A percentile compares a stretch with the other conserved stretches of the same genome.
Conservation (phyloP, 345 rosid species). For the Heritiera fomes region DNA sequence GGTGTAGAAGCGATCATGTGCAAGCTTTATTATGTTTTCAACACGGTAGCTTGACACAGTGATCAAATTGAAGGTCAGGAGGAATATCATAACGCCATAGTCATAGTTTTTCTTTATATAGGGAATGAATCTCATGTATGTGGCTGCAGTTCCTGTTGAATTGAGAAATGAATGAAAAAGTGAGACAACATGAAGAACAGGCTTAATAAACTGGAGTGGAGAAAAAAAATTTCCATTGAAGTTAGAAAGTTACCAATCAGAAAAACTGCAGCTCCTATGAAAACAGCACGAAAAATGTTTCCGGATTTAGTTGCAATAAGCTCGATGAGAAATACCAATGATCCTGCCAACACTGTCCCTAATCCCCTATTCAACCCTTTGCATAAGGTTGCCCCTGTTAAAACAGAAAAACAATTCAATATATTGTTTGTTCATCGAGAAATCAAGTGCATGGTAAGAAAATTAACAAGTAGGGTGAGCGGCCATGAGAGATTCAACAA, state of each 20-base stretch:
- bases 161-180: background rate
- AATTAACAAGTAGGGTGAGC: background rate
- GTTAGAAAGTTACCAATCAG: constrained; percentile 47
- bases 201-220: background rate
- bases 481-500: background rate
- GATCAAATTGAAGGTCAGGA: constrained; percentile 77
- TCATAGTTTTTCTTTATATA: constrained; percentile 83
- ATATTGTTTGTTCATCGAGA: background rate
- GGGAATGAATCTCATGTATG: constrained; percentile 79
- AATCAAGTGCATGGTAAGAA: background rate
- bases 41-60: constrained; percentile 80
- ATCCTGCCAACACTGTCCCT: constrained; percentile 11
- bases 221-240: background rate
- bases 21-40: constrained; percentile 56
- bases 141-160: constrained; percentile 60
- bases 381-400: background rate
- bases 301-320: background rate
- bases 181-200: background rate
- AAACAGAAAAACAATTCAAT: background rate
- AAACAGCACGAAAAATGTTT: constrained; percentile 57
- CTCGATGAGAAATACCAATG: background rate
- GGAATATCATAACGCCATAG: constrained; percentile 85
- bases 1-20: constrained; percentile 64
- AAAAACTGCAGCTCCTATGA: constrained; percentile 71
- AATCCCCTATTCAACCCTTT: background rate